phyloP scores from a whole-genome alignment of 257 asterid species.

The Solanum sparsipilum region DNA sequence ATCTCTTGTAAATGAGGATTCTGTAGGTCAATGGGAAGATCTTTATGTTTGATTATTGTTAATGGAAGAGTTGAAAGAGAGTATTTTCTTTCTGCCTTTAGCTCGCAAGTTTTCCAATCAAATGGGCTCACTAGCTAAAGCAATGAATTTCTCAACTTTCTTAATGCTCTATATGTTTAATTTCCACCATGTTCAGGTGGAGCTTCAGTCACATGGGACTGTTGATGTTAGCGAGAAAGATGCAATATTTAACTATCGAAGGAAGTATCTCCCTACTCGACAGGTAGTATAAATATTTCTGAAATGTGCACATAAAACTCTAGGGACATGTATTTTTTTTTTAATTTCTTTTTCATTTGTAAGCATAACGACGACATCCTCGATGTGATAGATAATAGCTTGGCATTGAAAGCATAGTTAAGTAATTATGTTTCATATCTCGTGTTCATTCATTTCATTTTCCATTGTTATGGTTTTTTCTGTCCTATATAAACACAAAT shows the following conservation, averaged over 20 bases:
- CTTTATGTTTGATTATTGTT: not conserved
- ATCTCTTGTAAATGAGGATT: not conserved
- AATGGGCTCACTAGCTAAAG: not conserved
- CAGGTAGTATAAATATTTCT: slow-evolving; percentile 33
- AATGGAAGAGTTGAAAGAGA: not conserved
- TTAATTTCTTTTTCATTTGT: not conserved
- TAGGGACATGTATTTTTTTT: not conserved
- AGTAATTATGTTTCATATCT: not conserved
- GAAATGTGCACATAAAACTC: not conserved
- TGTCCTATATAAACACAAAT: not conserved
- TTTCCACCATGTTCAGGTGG: slow-evolving; percentile 38
- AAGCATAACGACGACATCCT: not conserved
- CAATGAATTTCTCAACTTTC: not conserved
- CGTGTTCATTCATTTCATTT: not conserved
- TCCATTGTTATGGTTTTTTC: not conserved
- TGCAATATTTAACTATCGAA: slow-evolving; percentile 58
- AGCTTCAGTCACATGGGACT: slow-evolving; percentile 52
- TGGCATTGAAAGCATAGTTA: not conserved
- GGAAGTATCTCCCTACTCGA: slow-evolving; percentile 83
- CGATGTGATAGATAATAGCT: not conserved
- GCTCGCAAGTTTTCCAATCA: not conserved
- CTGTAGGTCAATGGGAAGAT: not conserved
- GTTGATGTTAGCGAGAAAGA: slow-evolving; percentile 55
- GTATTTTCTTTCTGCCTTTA: not conserved
- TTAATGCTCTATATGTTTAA: slow-evolving; percentile 6